A percentile compares a stretch with the other conserved stretches of the same genome.
Conservation (phyloP, 1,139 yeast genomes). For the Kodamaea sp. region DNA sequence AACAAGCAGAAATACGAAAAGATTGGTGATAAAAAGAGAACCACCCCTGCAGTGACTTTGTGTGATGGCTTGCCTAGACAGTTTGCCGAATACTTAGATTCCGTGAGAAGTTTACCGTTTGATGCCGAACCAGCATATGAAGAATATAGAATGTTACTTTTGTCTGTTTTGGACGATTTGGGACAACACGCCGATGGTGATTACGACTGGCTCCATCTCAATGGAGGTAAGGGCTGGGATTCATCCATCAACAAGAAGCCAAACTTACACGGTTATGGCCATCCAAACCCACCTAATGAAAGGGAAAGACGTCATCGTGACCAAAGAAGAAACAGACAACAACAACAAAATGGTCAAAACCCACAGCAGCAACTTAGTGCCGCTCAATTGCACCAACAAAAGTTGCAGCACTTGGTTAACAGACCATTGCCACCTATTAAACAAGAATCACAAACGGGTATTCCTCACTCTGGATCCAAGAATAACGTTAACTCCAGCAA, state of each 20-base stretch:
- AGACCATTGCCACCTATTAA: conserved; percentile 54
- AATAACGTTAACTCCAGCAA: conserved; percentile 15
- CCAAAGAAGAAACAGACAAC: conserved; percentile 43
- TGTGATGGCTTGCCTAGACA: conserved; percentile 85
- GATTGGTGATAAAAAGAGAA: conserved; percentile 91
- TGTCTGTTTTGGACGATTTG: conserved; percentile 67
- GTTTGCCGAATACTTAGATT: conserved; percentile 81
- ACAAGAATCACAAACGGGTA: conserved; percentile 36
- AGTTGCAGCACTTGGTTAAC: conserved; percentile 52
- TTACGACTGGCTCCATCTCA: conserved; percentile 93
- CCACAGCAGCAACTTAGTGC: conserved; percentile 38
- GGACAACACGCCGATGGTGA: conserved; percentile 81
- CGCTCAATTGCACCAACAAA: conserved; percentile 51
- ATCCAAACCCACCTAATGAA: conserved; percentile 49
- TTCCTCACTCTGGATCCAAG: conserved; percentile 15
- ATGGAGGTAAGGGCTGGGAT: conserved; percentile 94
- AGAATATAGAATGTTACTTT: conserved; percentile 73
- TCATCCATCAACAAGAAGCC: conserved; percentile 79
- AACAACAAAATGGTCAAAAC: conserved; percentile 25
- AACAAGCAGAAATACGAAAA: conserved; percentile 95
- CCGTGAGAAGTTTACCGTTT: conserved; percentile 81
- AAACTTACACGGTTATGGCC: conserved; percentile 88
- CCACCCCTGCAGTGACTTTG: conserved; percentile 75
- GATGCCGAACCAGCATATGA: conserved; percentile 96
- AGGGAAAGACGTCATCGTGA: conserved; percentile 41